Evolutionary conservation across 495 filamentous ascomycete genomes (phyloP), one percentile per base, ranked within the genome.

Genomic region (Tuber microsphaerosporum): DNA sequence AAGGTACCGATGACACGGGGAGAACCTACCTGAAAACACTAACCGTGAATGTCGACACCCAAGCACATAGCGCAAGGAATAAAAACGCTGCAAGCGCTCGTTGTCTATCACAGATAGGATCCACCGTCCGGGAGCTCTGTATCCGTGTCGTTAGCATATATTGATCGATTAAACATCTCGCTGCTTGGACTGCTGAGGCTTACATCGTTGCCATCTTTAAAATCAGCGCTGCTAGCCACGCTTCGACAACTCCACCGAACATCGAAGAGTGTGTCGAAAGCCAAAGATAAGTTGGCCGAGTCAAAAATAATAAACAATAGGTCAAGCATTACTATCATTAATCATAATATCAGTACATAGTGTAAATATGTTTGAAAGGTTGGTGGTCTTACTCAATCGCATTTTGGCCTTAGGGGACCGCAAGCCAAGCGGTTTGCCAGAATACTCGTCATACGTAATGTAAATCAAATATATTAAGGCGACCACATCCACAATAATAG

Each of bases 221-320:
- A 83, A 41, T 76, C 75, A 37, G 56, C 56, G n/a, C 65, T 65
- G 34, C 44, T 71, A 70, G 44, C 56, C 79, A 19, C 84, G 70
- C 48, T 78, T 73, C 42, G 85, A 81, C 91, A 93, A 31, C 87
- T 87, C 80, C 89, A 91, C 61, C 88, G 87, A 70, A 90, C 88
- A 83, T 93, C 93, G 14, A 88, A 89, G 70, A 97, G 84, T 16
- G 92, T 90, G 82, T 92, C 91, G 82, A 98, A 97, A 16, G 96
- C 94, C 80, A 99, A 84, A 71, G 92, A 91, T 56, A 97, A 85
- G 84, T 97, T 97, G 68, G 94, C 92, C 1, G 94, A 92, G 83
- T 97, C 93, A 84, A 99, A 97, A 42, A 97, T 92, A 78, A 99
- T 96, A 83, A 99, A 99, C 82, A 97, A 88, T 4, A 98, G 87